A percentile compares a stretch with the other conserved stretches of the same genome.
Conservation (phyloP, 345 rosid species). For the Turritis glabra region DNA sequence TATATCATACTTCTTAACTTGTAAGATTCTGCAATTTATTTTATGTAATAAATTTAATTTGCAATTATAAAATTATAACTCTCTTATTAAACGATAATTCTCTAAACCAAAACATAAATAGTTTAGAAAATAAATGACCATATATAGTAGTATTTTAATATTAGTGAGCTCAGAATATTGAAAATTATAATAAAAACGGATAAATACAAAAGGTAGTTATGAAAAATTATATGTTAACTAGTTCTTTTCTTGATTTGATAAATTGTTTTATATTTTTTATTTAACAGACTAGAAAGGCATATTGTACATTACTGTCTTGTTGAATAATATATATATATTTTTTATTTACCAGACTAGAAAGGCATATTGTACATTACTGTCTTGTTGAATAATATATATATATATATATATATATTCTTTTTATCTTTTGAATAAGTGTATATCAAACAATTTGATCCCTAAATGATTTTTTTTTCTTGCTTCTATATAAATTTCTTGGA, state of each 20-base stretch:
- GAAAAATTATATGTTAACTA: background rate
- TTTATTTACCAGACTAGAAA: too few relatives aligned
- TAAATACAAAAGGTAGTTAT: background rate
- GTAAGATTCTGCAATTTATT: background rate
- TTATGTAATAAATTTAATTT: background rate
- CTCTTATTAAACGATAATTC: background rate
- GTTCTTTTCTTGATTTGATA: background rate
- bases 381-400: too few relatives aligned
- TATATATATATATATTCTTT: too few relatives aligned
- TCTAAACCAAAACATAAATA: background rate
- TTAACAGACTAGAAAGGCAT: conserved; percentile 1
- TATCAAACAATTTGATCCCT: background rate
- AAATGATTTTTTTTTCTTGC: background rate
- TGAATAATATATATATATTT: too few relatives aligned
- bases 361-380: too few relatives aligned
- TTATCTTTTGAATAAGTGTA: background rate
- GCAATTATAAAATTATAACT: background rate
- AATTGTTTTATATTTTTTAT: too few relatives aligned
- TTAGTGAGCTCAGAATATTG: background rate
- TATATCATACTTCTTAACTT: background rate
- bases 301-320: background rate
- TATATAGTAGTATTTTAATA: background rate
- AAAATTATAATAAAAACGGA: background rate
- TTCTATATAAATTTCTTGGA: conserved; percentile 3
- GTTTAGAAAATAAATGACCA: background rate